A percentile compares a stretch with the other conserved stretches of the same genome.
phyloP scores from a whole-genome alignment of 2,329 filamentous ascomycete genomes.

The Dothistroma septosporum region DNA sequence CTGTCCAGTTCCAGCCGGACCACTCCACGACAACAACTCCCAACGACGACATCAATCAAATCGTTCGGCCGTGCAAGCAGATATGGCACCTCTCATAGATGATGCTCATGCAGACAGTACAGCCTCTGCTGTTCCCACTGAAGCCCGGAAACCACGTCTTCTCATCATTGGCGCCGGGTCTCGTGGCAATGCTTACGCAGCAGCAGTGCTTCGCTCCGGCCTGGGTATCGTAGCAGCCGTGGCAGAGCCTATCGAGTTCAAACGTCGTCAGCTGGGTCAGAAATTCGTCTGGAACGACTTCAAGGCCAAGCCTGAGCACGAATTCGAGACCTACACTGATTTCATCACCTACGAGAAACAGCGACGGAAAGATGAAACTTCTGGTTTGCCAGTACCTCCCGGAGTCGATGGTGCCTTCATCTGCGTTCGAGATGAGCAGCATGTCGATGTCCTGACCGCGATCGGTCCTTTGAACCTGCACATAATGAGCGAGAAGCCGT shows the following conservation, averaged over 20 bases:
- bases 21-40: background rate
- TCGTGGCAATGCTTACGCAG: slow-evolving; percentile 70
- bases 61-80: background rate
- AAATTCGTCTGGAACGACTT: slow-evolving; percentile 66
- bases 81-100: slow-evolving; percentile 21
- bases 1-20: background rate
- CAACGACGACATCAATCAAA: background rate
- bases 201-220: slow-evolving; percentile 60
- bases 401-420: slow-evolving; percentile 59
- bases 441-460: slow-evolving; percentile 72
- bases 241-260: slow-evolving; percentile 75
- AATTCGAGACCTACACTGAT: slow-evolving; percentile 69
- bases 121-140: background rate
- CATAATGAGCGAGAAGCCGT: slow-evolving; percentile 91
- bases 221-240: slow-evolving; percentile 70
- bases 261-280: slow-evolving; percentile 65
- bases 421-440: slow-evolving; percentile 82
- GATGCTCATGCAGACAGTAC: slow-evolving; percentile 3
- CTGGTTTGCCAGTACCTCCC: slow-evolving; percentile 40
- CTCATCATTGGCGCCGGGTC: slow-evolving; percentile 80
- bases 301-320: slow-evolving; percentile 55
- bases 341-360: slow-evolving; percentile 68
- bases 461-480: slow-evolving; percentile 68
- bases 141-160: slow-evolving; percentile 48
- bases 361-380: slow-evolving; percentile 53